Base-by-base conservation (phyloP, 306 rosid genomes). In the Inga laurina region DNA sequence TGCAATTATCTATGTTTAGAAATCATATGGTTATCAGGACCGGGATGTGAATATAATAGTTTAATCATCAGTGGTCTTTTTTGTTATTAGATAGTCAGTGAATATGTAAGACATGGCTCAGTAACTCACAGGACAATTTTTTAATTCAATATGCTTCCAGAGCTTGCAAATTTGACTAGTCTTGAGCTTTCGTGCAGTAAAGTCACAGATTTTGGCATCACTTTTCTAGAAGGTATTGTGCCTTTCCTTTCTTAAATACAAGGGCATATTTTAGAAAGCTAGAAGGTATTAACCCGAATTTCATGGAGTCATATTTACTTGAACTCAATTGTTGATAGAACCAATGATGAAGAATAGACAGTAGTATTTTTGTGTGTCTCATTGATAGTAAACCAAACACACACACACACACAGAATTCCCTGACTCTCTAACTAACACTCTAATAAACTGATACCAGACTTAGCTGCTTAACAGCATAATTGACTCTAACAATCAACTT, bases 101-200 rank as follows among this genome's bases (percentile, higher is more conserved):
- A 22, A 13, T 62, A 59, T n/a, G 51, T 54, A 32, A 54, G 70
- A 37, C n/a, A 37, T 80, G 75, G 71, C 85, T 72, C 69, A 37
- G 70, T 84, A 59, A 73, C 45, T 68, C 64, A 82, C 71, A 13
- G 64, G 78, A 37, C 44, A 52, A 69, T 52, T 81, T 78, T 81
- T 79, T 37, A 18, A 70, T 85, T 82, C 82, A 61, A 72, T 80
- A 86, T 61, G 54, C 51, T 87, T 86, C 75, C 98, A 96, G 98
- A 92, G 74, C 98, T 96, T 81, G 85, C 89, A 78, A 89, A 85
- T 84, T 87, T 96, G 90, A 94, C 77, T 81, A 88, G 82, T 78
- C 82, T 96, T 62, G 94, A 96, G 88, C 85, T 96, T 85, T 90
- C 97, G 19, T 89, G 93, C 93, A 88, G 97, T 86, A 92, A 86